Evolutionary conservation across 768 basidiomycete genomes (phyloP).

Genomic region (Boletus pseudopeckii): DNA sequence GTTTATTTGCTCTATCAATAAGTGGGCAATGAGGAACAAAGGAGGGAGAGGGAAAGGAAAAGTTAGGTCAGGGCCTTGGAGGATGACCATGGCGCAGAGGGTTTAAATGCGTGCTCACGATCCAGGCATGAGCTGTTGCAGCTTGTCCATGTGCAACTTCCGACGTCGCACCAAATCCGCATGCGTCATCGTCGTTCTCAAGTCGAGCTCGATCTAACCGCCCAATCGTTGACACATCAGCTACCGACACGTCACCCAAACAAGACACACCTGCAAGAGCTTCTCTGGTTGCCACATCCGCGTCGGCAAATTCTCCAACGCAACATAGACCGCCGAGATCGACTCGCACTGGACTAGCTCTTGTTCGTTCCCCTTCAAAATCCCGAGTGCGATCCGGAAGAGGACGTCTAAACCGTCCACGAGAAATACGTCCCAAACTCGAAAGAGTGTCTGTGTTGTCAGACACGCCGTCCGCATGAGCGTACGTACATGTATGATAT

Average conservation of each 20-base stretch:
- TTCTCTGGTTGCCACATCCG: conserved; percentile 93
- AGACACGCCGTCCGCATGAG: background rate
- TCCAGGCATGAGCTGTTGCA: conserved; percentile 41
- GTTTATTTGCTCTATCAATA: conserved; percentile 13
- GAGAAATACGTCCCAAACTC: conserved; percentile 95
- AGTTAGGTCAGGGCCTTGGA: background rate
- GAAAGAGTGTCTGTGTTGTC: conserved; percentile 82
- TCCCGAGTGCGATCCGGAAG: conserved; percentile 85
- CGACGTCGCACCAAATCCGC: conserved; percentile 55
- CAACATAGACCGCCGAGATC: conserved; percentile 84
- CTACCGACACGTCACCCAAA: background rate
- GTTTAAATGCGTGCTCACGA: background rate
- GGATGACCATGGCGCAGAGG: background rate
- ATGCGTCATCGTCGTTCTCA: conserved; percentile 51
- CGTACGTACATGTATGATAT: background rate
- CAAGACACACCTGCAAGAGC: conserved; percentile 65
- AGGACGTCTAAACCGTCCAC: conserved; percentile 90
- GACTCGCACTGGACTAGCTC: conserved; percentile 84
- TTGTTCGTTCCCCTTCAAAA: conserved; percentile 77
- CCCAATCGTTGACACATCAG: background rate
- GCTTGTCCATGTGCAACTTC: conserved; percentile 45
- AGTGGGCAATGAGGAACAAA: background rate
- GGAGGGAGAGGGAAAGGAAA: background rate
- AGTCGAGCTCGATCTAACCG: conserved; percentile 54
- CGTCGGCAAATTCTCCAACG: conserved; percentile 85